phyloP scores from a whole-genome alignment of 2,329 filamentous ascomycete species.

The Alternaria triticimaculans region DNA sequence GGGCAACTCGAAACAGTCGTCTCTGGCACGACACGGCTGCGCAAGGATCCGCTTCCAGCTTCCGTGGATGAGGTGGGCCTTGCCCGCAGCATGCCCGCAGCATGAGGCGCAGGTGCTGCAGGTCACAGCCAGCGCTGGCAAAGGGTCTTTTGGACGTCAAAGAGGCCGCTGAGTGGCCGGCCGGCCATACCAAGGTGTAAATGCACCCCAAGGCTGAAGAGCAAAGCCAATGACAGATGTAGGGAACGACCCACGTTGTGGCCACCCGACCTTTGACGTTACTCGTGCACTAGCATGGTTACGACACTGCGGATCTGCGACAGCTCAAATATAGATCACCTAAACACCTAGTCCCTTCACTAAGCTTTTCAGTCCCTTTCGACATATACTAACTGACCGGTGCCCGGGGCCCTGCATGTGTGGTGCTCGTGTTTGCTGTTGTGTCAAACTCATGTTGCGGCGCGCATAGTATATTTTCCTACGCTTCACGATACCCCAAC shows the following conservation, averaged over 20 bases:
- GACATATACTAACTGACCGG: conserved; percentile 18
- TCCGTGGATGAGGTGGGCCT: conserved; percentile 12
- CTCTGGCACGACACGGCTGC: conserved; percentile 10
- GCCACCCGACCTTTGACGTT: conserved; percentile 15
- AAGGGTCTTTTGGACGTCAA: conserved; percentile 5
- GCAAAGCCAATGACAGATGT: conserved; percentile 11
- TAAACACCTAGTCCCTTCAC: conserved; percentile 25
- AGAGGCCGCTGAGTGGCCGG: conserved; percentile 2
- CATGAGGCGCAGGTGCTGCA: conserved; percentile 20
- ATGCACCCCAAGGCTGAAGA: neutral
- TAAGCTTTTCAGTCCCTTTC: conserved; percentile 17
- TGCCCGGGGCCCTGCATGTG: conserved; percentile 18
- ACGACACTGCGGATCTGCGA: conserved; percentile 33
- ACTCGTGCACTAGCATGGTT: conserved; percentile 27
- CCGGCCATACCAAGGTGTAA: conserved; percentile 1
- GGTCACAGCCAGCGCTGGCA: conserved; percentile 4
- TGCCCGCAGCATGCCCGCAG: conserved; percentile 5
- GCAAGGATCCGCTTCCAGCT: conserved; percentile 11
- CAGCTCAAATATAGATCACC: conserved; percentile 36
- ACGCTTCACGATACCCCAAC: conserved; percentile 1
- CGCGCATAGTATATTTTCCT: conserved; percentile 13
- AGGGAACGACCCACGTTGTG: conserved; percentile 22
- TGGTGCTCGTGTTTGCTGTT: conserved; percentile 32
- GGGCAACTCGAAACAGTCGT: conserved; percentile 1
- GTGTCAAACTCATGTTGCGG: conserved; percentile 19